A percentile compares a stretch with the other conserved stretches of the same genome.
Conservation (phyloP, 805 yeast genomes). For the Hanseniaspora meyeri region DNA sequence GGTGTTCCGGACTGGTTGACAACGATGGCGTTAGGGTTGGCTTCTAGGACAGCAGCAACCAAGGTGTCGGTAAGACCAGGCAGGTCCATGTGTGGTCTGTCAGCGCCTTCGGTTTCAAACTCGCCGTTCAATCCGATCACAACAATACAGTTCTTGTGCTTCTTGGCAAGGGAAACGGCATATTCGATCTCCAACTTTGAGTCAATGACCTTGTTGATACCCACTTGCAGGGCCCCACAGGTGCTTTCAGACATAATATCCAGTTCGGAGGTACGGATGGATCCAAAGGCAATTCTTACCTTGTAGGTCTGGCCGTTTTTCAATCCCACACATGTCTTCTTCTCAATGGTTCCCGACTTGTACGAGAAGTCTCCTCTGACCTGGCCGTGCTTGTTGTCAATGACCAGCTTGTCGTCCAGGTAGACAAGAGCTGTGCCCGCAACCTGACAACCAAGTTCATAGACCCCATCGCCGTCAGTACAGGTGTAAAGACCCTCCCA, state of each 20-base stretch:
- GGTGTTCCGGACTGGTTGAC: conserved; percentile 54
- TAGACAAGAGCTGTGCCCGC: conserved; percentile 46
- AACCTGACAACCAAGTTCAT: conserved; percentile 41
- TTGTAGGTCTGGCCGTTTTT: conserved; percentile 36
- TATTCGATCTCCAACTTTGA: conserved; percentile 26
- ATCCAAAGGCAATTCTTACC: conserved; percentile 30
- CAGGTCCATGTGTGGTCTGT: conserved; percentile 38
- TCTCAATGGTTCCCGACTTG: conserved; percentile 45
- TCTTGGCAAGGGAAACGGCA: conserved; percentile 40
- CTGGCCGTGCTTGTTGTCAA: conserved; percentile 47
- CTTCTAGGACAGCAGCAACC: conserved; percentile 34
- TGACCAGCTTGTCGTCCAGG: conserved; percentile 39
- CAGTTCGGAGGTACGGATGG: conserved; percentile 34
- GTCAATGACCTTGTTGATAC: conserved; percentile 24
- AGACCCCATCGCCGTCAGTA: conserved; percentile 38
- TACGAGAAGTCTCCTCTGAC: conserved; percentile 39
- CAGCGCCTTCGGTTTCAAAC: conserved; percentile 52
- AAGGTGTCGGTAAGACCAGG: conserved; percentile 39
- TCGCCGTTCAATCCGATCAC: conserved; percentile 41
- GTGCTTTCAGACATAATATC: conserved; percentile 38
- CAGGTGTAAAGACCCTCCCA: conserved; percentile 36
- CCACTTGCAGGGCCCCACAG: conserved; percentile 29
- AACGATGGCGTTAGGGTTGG: conserved; percentile 39
- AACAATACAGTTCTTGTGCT: conserved; percentile 42
- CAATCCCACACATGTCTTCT: conserved; percentile 29